A percentile compares a stretch with the other conserved stretches of the same genome.
Evolutionary conservation across 768 basidiomycete genomes (phyloP).

Genomic region (Daedalea quercina): DNA sequence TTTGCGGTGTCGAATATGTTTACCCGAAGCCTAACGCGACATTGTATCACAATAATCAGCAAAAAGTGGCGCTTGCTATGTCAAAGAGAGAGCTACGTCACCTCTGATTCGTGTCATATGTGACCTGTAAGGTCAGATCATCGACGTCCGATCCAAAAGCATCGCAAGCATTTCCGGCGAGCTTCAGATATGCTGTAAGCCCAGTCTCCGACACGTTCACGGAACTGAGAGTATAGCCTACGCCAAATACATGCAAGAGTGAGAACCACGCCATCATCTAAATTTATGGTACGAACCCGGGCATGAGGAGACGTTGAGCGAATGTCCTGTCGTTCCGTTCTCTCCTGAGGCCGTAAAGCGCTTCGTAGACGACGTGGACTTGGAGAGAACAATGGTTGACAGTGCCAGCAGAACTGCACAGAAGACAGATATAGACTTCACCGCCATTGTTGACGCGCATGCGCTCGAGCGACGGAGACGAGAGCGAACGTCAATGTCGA

Average conservation of each 20-base stretch:
- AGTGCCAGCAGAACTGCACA: too few relatives aligned
- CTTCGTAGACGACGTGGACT: background rate
- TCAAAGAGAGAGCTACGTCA: conserved; percentile 3
- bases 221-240: conserved; percentile 49
- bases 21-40: conserved; percentile 53
- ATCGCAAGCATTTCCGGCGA: conserved; percentile 54
- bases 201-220: conserved; percentile 39
- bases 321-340: conserved; percentile 1
- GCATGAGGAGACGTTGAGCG: conserved; percentile 22
- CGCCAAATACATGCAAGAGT: too few relatives aligned
- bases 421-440: too few relatives aligned
- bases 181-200: conserved; percentile 45
- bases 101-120: conserved; percentile 48
- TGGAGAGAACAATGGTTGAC: background rate
- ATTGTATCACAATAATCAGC: too few relatives aligned
- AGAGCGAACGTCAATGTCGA: too few relatives aligned
- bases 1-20: conserved; percentile 57
- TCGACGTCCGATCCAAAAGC: conserved; percentile 57
- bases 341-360: background rate
- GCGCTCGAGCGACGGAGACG: too few relatives aligned
- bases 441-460: too few relatives aligned
- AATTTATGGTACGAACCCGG: conserved; percentile 13
- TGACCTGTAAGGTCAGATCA: conserved; percentile 57
- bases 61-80: background rate
- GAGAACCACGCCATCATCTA: background rate